Evolutionary conservation across 192 early-diverging fungal genomes (phyloP), one percentile per base, ranked within the genome.

Genomic region (Globomyces pollinis-pini): DNA sequence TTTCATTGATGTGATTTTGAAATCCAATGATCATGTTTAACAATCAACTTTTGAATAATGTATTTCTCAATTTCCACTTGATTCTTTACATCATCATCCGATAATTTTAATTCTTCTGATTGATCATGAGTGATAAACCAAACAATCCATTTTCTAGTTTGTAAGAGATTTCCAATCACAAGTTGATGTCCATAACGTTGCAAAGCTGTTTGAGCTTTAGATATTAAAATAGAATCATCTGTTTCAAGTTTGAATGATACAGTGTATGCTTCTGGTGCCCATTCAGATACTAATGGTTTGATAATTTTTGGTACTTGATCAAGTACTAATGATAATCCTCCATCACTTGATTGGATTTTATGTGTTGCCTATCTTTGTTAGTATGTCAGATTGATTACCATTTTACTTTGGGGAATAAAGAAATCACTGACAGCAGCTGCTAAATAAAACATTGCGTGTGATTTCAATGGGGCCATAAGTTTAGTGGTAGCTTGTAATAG

Each of bases 231-330:
- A 9, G 70, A 57, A 0, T 80, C 77, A 57, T 99, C 96, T 0
- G 96, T 99, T 60, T 99, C 96, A 3, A 99, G 66, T 79, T 94
- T 99, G 74, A 99, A 99, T 16, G 96, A 99, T n/a, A 99, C 85
- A 63, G 93, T 90, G 61, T 89, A 90, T 3, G 88, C 88, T 24
- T 68, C 44, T n/a, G 78, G 76, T 0, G 88, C 93, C 96, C 96
- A 99, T 44, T 88, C 82, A 34, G 85, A 89, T 13, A 99, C 94
- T 16, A 99, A 70, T 1, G 96, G 96, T 13, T 85, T 79, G 50
- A 99, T 72, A 45, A 98, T 88, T 63, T 99, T 99, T 49, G 96
- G 96, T 2, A 99, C 96, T 64, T 94, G 93, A 59, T 99, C 93
- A 65, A 99, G 80, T 6, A 78, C 76, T 56, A 99, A 70, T 0